Evolutionary conservation across 371 early-diverging fungal genomes (phyloP).

Genomic region (Mucor circinelloides): DNA sequence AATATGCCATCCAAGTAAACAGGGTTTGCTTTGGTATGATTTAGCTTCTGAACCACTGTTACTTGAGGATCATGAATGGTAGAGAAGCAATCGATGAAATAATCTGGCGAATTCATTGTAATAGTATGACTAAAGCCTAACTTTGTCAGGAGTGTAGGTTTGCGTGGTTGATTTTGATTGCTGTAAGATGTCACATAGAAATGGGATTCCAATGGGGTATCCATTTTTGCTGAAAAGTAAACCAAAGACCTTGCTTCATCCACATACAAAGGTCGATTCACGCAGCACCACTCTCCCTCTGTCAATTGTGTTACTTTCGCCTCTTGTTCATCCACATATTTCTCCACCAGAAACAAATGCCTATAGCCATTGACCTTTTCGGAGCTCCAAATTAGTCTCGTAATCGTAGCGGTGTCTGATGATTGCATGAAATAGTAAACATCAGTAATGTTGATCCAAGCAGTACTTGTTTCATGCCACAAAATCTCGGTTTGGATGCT

Average conservation of each 20-base stretch:
- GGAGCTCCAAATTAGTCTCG: constrained; percentile 61
- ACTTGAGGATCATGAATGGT: constrained; percentile 45
- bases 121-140: constrained; percentile 62
- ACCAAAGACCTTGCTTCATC: constrained; percentile 63
- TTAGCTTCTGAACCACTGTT: constrained; percentile 24
- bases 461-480: constrained; percentile 58
- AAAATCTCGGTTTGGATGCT: constrained; percentile 37
- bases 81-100: constrained; percentile 62
- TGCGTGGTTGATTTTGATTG: constrained; percentile 2
- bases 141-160: constrained; percentile 51
- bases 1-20: not conserved
- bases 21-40: not conserved
- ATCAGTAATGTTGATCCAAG: constrained; percentile 75
- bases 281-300: constrained; percentile 59
- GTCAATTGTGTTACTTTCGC: constrained; percentile 35
- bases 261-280: constrained; percentile 64
- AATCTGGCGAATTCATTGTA: constrained; percentile 42
- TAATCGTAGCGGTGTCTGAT: not conserved
- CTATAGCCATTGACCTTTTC: constrained; percentile 68
- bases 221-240: constrained; percentile 71
- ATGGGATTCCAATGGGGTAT: constrained; percentile 69
- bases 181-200: constrained; percentile 64
- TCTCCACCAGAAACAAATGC: constrained; percentile 64
- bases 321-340: not conserved
- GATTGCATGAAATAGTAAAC: constrained; percentile 51